These are phyloP conservation scores for Dichotomocladium elegans DNA, from an alignment of 371 early-diverging fungal genomes.

Conservation along the genomic window DNA sequence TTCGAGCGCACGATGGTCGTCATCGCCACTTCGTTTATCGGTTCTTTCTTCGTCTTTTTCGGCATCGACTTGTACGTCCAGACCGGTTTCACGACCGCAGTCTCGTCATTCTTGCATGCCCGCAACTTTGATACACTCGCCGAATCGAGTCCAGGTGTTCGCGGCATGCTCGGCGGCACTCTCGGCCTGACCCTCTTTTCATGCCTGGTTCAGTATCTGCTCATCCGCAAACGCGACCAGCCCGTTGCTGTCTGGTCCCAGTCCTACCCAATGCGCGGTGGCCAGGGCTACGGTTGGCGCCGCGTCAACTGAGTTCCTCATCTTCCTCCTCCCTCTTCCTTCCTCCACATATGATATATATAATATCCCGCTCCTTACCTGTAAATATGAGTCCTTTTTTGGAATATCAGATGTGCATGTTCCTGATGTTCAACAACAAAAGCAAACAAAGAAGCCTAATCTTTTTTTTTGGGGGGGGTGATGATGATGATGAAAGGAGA, in stretches of 20 bases:
- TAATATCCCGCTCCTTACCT: too few relatives aligned
- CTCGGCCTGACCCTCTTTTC: slow-evolving; percentile 49
- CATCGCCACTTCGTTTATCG: slow-evolving; percentile 51
- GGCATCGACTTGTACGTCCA: slow-evolving; percentile 58
- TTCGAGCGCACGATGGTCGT: slow-evolving; percentile 50
- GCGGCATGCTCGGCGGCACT: slow-evolving; percentile 57
- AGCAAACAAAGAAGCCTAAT: too few relatives aligned
- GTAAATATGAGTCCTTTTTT: too few relatives aligned
- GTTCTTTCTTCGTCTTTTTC: slow-evolving; percentile 53
- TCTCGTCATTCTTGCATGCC: slow-evolving; percentile 29
- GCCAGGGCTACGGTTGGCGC: slow-evolving; percentile 32
- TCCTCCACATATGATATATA: not conserved
- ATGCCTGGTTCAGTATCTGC: slow-evolving; percentile 45
- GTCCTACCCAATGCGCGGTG: slow-evolving; percentile 22
- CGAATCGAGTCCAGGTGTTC: slow-evolving; percentile 33
- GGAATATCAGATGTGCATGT: too few relatives aligned
- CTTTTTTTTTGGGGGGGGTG: too few relatives aligned
- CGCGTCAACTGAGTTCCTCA: slow-evolving; percentile 16
- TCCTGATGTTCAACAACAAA: too few relatives aligned
- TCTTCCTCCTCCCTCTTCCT: not conserved
- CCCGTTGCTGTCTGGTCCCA: slow-evolving; percentile 30
- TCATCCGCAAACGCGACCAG: slow-evolving; percentile 17
- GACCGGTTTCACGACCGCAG: slow-evolving; percentile 42
- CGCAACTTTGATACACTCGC: slow-evolving; percentile 11
- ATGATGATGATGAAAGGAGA: too few relatives aligned